phyloP scores from a whole-genome alignment of 129 eudicot species.

The Flaveria trinervia region DNA sequence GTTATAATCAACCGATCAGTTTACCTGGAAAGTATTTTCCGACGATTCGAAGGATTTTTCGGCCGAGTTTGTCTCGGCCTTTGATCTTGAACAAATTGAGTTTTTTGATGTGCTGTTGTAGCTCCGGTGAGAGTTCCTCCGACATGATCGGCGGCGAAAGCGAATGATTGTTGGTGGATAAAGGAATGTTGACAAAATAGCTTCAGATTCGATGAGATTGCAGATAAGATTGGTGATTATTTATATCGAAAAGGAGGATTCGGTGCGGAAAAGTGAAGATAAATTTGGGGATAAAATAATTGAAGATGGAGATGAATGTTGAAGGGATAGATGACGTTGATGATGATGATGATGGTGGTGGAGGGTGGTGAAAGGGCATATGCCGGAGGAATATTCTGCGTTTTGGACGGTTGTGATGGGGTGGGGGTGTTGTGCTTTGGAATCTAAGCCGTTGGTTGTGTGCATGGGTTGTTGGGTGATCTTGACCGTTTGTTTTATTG shows the following conservation, averaged over 20 bases:
- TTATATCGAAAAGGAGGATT: constrained; percentile 28
- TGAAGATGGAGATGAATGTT: constrained; percentile 4
- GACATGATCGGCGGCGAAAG: constrained; percentile 23
- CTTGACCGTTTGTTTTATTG: not conserved
- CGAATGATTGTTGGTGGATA: not conserved
- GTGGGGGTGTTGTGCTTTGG: not conserved
- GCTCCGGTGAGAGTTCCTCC: constrained; percentile 28
- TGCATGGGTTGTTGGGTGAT: not conserved
- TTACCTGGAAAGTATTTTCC: constrained; percentile 71
- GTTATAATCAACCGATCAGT: not conserved
- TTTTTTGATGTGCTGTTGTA: constrained; percentile 37
- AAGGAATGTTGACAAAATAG: constrained; percentile 20
- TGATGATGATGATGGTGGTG: not conserved
- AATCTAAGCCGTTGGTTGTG: constrained; percentile 17
- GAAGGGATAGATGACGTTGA: not conserved
- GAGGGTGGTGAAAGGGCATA: constrained; percentile 2
- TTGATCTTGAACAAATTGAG: constrained; percentile 57
- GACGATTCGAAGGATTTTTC: constrained; percentile 47
- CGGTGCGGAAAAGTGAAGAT: not conserved
- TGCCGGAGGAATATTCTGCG: constrained; percentile 36
- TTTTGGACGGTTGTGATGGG: constrained; percentile 26
- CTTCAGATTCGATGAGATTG: constrained; percentile 15
- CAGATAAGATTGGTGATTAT: constrained; percentile 24
- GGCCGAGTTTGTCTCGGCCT: constrained; percentile 63
- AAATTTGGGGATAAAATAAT: constrained; percentile 16